These are phyloP conservation scores for Akanthomyces dipterigenus DNA, from an alignment of 2,329 filamentous ascomycete genomes.

Conservation along the genomic window DNA sequence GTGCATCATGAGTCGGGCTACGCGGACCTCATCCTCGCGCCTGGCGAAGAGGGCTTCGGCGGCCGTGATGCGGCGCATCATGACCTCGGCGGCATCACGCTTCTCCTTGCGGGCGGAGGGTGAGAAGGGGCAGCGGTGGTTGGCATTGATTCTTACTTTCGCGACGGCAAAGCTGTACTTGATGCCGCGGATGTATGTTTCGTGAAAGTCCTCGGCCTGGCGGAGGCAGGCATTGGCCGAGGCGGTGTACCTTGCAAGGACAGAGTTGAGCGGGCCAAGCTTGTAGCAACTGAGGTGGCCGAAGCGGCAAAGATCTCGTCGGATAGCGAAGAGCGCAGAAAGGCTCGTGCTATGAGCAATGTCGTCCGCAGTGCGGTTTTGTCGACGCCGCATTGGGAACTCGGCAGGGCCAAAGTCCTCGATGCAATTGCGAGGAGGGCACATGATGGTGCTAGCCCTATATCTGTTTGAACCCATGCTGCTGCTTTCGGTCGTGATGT, in stretches of 20 bases:
- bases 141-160: not conserved
- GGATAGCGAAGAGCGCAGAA: not conserved
- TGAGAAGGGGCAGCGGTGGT: not conserved
- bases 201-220: not conserved
- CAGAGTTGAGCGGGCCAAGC: not conserved
- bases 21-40: not conserved
- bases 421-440: not conserved
- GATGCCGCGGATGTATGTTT: not conserved
- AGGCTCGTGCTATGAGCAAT: not conserved
- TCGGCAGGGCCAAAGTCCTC: not conserved
- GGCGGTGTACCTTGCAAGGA: not conserved
- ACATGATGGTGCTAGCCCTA: not conserved
- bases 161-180: not conserved
- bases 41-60: not conserved
- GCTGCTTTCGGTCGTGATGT: no score
- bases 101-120: not conserved
- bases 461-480: no score
- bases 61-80: no score
- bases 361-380: not conserved
- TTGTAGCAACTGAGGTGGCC: not conserved
- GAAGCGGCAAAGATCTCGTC: not conserved
- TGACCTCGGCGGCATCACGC: not conserved
- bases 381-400: not conserved
- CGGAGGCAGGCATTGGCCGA: not conserved
- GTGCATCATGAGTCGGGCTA: conserved; percentile 1